phyloP scores from a whole-genome alignment of 1,284 basidiomycete genomes.

The Ganoderma boninense region DNA sequence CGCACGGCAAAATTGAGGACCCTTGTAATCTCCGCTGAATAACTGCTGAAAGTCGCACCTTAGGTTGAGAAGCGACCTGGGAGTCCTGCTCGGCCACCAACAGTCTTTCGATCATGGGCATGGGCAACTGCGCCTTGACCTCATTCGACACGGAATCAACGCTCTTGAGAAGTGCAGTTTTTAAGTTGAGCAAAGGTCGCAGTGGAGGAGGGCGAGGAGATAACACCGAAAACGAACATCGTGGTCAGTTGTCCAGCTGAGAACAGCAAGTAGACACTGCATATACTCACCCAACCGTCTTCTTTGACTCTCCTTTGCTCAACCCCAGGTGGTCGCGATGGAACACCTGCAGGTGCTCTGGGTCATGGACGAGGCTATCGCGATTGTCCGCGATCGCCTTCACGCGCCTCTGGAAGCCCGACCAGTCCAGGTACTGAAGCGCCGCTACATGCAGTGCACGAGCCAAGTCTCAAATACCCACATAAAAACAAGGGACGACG shows the following conservation, averaged over 20 bases:
- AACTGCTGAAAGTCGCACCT: too few relatives aligned
- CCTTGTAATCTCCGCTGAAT: too few relatives aligned
- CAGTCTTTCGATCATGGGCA: constrained; percentile 65
- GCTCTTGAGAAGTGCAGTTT: constrained; percentile 66
- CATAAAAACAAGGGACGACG: constrained; percentile 38
- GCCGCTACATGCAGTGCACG: constrained; percentile 53
- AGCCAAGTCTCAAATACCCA: neutral
- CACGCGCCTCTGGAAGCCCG: constrained; percentile 77
- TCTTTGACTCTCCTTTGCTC: constrained; percentile 64
- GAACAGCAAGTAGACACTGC: constrained; percentile 9
- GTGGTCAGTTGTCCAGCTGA: constrained; percentile 15
- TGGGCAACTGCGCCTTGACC: constrained; percentile 70
- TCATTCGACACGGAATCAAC: constrained; percentile 69
- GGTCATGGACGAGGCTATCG: constrained; percentile 78
- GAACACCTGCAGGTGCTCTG: constrained; percentile 66
- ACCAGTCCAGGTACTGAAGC: constrained; percentile 83
- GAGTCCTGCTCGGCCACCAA: constrained; percentile 38
- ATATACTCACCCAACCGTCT: constrained; percentile 65
- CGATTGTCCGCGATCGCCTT: constrained; percentile 58
- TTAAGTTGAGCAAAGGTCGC: constrained; percentile 62
- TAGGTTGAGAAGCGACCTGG: neutral
- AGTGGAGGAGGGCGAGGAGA: constrained; percentile 83
- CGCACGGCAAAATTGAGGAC: too few relatives aligned
- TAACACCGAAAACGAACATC: constrained; percentile 66
- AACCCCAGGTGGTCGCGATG: constrained; percentile 67